Conservation (phyloP, 768 basidiomycete genomes). For the Boletellus ananiceps region DNA sequence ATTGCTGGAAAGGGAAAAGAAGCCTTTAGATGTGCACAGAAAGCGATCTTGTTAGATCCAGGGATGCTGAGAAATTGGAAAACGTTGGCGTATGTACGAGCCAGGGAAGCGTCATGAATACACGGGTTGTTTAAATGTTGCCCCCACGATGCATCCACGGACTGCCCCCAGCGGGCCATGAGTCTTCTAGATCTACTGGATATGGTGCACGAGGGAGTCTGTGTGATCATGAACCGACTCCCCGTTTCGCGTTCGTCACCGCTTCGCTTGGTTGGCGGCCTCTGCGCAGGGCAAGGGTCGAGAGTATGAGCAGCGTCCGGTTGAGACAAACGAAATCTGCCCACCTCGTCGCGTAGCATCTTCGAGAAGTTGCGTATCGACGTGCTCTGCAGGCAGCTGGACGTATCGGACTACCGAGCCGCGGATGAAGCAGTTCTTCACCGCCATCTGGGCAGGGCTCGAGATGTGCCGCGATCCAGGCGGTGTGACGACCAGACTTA, state of each 20-base stretch:
- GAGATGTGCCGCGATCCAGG: not conserved
- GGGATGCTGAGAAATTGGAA: conserved; percentile 52
- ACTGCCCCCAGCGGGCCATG: too few species aligned
- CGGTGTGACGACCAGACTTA: conserved; percentile 29
- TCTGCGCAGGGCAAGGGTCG: conserved; percentile 22
- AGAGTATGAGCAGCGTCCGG: conserved; percentile 2
- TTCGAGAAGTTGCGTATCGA: conserved; percentile 93
- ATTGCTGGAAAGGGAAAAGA: conserved; percentile 36
- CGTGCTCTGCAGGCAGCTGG: conserved; percentile 84
- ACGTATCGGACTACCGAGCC: conserved; percentile 98
- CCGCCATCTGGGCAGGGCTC: conserved; percentile 70
- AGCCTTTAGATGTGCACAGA: conserved; percentile 48
- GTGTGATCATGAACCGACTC: not conserved
- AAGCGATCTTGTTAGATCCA: conserved; percentile 53
- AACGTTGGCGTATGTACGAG: conserved; percentile 52
- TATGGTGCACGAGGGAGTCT: too few species aligned
- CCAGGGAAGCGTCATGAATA: conserved; percentile 24
- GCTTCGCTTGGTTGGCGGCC: conserved; percentile 39
- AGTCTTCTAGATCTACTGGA: too few species aligned
- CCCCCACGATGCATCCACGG: not conserved
- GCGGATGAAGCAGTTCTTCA: conserved; percentile 98
- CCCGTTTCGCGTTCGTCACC: conserved; percentile 18
- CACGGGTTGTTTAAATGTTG: not conserved
- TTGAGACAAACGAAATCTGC: conserved; percentile 10
- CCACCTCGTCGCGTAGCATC: conserved; percentile 94